Percentiles rank a stretch among this genome's conserved stretches.
Evolutionary conservation across 495 filamentous ascomycete genomes (phyloP).

Genomic region (Penicillium coprophilum): DNA sequence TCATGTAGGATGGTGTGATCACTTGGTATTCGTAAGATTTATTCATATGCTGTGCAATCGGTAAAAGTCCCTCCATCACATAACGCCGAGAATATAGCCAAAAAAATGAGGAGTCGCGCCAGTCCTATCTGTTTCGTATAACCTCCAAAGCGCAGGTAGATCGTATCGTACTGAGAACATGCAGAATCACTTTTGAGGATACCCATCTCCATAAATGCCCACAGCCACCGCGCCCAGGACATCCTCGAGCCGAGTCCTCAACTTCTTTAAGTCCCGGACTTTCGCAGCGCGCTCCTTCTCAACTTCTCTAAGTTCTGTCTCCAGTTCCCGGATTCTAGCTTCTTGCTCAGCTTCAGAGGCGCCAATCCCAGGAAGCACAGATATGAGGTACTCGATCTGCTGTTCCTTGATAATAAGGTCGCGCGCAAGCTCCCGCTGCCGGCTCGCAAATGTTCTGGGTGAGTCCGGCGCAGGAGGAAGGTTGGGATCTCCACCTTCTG

Average conservation of each 20-base stretch:
- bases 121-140: neutral
- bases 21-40: neutral
- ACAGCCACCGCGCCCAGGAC: constrained; percentile 48
- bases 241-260: constrained; percentile 65
- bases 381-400: constrained; percentile 88
- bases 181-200: constrained; percentile 8
- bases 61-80: neutral
- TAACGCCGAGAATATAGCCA: constrained; percentile 2
- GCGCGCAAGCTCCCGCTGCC: constrained; percentile 76
- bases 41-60: constrained; percentile 1
- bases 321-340: constrained; percentile 68
- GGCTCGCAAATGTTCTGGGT: constrained; percentile 63
- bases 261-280: constrained; percentile 66
- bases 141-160: constrained; percentile 1
- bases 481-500: constrained; percentile 27
- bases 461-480: constrained; percentile 54
- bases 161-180: neutral
- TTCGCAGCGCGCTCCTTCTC: constrained; percentile 71
- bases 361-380: constrained; percentile 79
- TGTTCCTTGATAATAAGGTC: constrained; percentile 90
- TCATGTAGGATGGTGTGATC: neutral
- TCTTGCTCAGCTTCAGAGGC: constrained; percentile 83
- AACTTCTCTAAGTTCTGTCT: constrained; percentile 69
- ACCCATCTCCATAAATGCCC: constrained; percentile 38
- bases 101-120: neutral